Conservation (phyloP, 345 rosid genomes). For the Pseudoturritis turrita region DNA sequence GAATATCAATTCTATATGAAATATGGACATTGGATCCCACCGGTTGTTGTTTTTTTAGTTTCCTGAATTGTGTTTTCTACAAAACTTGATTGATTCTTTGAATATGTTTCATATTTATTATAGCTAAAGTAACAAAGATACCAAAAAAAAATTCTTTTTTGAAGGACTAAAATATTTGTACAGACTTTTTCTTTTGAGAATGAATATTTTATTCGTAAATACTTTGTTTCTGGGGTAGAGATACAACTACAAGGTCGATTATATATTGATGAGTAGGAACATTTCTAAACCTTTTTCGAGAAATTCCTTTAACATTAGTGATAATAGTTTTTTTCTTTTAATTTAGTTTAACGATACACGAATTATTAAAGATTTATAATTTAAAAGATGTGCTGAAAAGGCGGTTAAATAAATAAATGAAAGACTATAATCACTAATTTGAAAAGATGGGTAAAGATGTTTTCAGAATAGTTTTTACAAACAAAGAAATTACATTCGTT, state of each 20-base stretch:
- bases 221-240: not conserved
- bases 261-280: not conserved
- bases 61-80: conserved; percentile 13
- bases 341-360: not conserved
- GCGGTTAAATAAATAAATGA: no score
- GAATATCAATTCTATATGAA: conserved; percentile 31
- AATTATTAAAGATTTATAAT: not conserved
- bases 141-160: not conserved
- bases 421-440: no score
- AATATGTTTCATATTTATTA: conserved; percentile 5
- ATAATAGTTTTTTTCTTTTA: not conserved
- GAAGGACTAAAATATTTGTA: not conserved
- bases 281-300: not conserved
- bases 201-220: not conserved
- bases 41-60: not conserved
- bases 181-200: not conserved
- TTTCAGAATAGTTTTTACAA: not conserved
- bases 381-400: not conserved
- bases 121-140: conserved; percentile 2
- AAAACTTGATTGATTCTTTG: conserved; percentile 25
- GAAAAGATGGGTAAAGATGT: not conserved
- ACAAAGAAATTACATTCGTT: not conserved
- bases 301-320: not conserved
- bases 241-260: not conserved
- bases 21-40: conserved; percentile 34